Evolutionary conservation across 148 eudicot genomes (phyloP).

Genomic region (Rhododendron mucronatum): DNA sequence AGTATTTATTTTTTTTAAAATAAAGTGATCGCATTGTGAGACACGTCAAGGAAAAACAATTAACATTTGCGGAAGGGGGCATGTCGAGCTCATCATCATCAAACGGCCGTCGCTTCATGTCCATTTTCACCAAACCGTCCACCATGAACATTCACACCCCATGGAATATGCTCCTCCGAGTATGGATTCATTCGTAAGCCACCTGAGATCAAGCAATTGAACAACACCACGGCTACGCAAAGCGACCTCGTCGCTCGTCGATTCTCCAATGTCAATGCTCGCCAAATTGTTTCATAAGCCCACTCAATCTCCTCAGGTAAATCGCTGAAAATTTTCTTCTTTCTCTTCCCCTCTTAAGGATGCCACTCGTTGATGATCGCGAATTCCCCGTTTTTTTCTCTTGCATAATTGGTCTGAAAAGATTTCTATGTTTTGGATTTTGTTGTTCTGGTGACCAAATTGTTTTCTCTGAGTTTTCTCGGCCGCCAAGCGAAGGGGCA

Average conservation of each 20-base stretch:
- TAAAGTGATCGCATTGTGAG: too few relatives aligned
- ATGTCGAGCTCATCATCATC: background rate
- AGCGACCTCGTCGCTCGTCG: background rate
- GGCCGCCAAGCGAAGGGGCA: background rate
- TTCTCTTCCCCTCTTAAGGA: background rate
- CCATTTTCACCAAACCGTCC: background rate
- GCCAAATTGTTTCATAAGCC: slow-evolving; percentile 29
- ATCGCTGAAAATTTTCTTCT: slow-evolving; percentile 3
- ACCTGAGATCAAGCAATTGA: slow-evolving; percentile 2
- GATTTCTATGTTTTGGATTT: background rate
- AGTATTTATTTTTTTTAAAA: too few relatives aligned
- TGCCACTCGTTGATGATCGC: background rate
- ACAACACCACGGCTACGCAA: background rate
- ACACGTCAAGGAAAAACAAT: too few relatives aligned
- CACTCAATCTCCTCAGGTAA: slow-evolving; percentile 16
- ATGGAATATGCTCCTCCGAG: background rate
- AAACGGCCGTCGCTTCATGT: background rate
- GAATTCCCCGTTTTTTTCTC: background rate
- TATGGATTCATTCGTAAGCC: background rate
- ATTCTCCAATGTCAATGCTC: slow-evolving; percentile 20
- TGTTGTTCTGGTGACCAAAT: background rate
- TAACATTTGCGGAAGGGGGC: too few relatives aligned
- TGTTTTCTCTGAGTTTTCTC: background rate
- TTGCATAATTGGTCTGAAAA: background rate
- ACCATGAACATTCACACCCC: background rate